Conservation (phyloP, 2,329 filamentous ascomycete genomes). For the Monosporascus sp. region DNA sequence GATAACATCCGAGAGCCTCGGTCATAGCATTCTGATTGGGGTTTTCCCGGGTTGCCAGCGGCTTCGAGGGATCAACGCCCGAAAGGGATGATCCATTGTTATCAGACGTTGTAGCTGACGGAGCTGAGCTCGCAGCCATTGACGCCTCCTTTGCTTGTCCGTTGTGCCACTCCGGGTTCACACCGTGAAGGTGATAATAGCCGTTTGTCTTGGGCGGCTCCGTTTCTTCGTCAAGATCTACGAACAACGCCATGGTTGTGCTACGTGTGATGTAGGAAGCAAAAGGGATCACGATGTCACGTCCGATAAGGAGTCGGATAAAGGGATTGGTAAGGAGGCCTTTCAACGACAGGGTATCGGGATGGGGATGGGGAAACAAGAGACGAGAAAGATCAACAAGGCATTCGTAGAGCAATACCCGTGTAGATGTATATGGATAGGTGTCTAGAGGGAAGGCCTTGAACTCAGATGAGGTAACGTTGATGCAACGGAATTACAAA, state of each 20-base stretch:
- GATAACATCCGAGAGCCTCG: constrained; percentile 61
- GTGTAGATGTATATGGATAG: too few species aligned
- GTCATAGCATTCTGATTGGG: constrained; percentile 56
- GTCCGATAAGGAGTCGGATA: not conserved
- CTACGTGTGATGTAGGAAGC: not conserved
- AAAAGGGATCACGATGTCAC: not conserved
- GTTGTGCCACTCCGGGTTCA: not conserved
- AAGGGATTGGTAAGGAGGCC: not conserved
- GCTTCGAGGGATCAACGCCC: constrained; percentile 8
- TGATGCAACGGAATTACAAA: not conserved
- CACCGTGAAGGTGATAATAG: not conserved
- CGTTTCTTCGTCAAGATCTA: not conserved
- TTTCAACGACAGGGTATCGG: not conserved
- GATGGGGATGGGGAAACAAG: not conserved
- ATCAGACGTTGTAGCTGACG: not conserved
- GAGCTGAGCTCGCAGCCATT: not conserved
- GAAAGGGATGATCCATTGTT: not conserved
- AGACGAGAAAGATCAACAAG: not conserved
- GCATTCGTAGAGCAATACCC: too few species aligned
- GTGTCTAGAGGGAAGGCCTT: not conserved
- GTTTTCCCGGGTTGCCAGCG: constrained; percentile 23
- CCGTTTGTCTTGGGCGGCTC: not conserved
- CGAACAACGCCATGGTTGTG: not conserved
- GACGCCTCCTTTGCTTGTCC: not conserved
- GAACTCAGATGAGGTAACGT: not conserved